A percentile compares a stretch with the other conserved stretches of the same genome.
Evolutionary conservation across 345 rosid genomes (phyloP).

Genomic region (Gossypium sturtianum): DNA sequence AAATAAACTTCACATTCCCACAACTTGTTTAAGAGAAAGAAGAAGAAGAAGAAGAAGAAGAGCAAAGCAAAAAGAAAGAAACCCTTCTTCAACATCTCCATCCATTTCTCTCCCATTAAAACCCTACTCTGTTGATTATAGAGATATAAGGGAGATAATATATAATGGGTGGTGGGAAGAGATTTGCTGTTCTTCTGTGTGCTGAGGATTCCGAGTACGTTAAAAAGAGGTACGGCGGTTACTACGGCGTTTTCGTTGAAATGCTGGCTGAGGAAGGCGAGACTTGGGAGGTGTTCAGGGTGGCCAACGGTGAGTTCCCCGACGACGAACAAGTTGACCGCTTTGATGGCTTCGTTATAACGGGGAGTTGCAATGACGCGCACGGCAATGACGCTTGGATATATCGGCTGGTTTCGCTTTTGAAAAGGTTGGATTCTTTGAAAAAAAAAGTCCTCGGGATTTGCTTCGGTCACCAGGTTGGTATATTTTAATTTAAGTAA

Average conservation of each 20-base stretch:
- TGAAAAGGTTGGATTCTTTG: conserved; percentile 41
- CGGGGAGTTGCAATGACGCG: conserved; percentile 68
- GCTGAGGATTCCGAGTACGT: conserved; percentile 67
- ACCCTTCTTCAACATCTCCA: background rate
- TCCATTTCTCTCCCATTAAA: background rate
- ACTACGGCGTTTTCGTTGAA: conserved; percentile 43
- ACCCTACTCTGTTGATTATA: background rate
- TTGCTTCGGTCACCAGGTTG: conserved; percentile 82
- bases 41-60: too few relatives aligned
- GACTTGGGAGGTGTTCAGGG: conserved; percentile 48
- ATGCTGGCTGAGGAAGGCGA: conserved; percentile 62
- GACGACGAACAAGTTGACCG: conserved; percentile 32
- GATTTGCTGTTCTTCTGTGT: conserved; percentile 55
- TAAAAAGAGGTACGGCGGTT: conserved; percentile 48
- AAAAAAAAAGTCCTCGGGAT: conserved; percentile 57
- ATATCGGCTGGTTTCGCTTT: conserved; percentile 36
- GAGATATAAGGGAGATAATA: background rate
- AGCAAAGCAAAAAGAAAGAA: too few relatives aligned
- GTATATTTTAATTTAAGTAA: background rate
- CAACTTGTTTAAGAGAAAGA: background rate
- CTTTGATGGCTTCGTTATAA: conserved; percentile 61
- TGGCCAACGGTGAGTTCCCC: conserved; percentile 45
- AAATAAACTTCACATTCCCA: background rate
- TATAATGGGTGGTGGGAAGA: conserved; percentile 22
- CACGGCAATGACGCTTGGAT: conserved; percentile 56